Percentiles rank a stretch among this genome's conserved stretches.
These are phyloP conservation scores for Pyrrhoderma noxium DNA, from an alignment of 1,284 basidiomycete genomes.

Conservation along the genomic window DNA sequence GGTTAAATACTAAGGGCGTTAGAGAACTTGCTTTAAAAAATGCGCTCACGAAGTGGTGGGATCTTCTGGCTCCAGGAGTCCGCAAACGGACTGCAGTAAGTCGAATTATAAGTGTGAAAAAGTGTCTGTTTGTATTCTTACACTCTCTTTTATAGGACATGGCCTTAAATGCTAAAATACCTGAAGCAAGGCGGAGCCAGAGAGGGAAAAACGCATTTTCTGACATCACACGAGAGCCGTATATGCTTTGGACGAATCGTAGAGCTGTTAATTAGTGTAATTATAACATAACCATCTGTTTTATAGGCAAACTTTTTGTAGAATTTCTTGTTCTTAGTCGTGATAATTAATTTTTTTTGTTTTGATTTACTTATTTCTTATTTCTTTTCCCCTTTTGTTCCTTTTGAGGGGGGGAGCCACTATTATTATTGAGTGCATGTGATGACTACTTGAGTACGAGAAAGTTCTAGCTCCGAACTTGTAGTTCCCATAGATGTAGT, in stretches of 20 bases:
- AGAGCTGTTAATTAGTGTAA: constrained; percentile 39
- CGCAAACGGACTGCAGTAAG: constrained; percentile 64
- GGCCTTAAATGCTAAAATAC: constrained; percentile 54
- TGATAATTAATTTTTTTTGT: neutral
- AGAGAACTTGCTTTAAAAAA: constrained; percentile 83
- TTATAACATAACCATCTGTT: too few species aligned
- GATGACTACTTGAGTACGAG: too few species aligned
- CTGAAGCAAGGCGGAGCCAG: constrained; percentile 71
- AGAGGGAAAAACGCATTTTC: constrained; percentile 55
- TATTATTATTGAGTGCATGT: neutral
- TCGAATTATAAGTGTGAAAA: constrained; percentile 18
- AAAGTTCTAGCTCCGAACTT: too few species aligned
- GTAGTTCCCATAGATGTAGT: too few species aligned
- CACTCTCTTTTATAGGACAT: constrained; percentile 46
- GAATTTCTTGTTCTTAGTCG: neutral
- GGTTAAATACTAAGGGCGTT: constrained; percentile 88
- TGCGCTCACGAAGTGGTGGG: constrained; percentile 76
- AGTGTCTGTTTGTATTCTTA: neutral
- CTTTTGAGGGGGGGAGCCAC: too few species aligned
- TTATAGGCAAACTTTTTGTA: too few species aligned
- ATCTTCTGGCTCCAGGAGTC: constrained; percentile 79
- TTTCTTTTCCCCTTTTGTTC: neutral
- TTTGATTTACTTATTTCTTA: constrained; percentile 6
- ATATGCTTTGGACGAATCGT: constrained; percentile 79
- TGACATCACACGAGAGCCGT: constrained; percentile 66